Evolutionary conservation across 495 filamentous ascomycete species (phyloP), one percentile per base, ranked within the genome.

Genomic region (Penicillium arizonense): DNA sequence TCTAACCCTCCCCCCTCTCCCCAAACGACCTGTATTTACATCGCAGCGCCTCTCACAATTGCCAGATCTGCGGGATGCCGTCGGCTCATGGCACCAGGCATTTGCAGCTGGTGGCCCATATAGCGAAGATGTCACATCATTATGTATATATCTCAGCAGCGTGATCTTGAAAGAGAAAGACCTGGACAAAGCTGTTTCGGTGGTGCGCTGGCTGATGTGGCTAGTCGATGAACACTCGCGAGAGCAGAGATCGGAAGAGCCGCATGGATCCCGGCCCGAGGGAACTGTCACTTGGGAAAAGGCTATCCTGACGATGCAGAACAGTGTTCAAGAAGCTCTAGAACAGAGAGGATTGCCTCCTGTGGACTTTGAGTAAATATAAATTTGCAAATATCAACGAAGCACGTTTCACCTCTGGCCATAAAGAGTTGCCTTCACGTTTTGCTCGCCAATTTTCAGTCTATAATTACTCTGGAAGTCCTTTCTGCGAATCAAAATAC

Each of bases 111-210:
- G 88, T 7, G 88, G 87, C 0, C 91, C 91, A 38, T 90, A 91
- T 61, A 62, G 56, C 0, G 85, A 87, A 50, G 91, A 97, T 67
- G 86, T 90, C n/a, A 77, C 77, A 13, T 81, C 87, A 8, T 70
- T 96, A 35, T 81, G 72, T 37, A 74, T 64, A 54, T 96, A 95
- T 69, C 59, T 96, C 28, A 73, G 61, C 7, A 76, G 77, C 30
- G 89, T 96, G 6, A 79, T 93, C 0, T 32, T 65, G 3, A 85
- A 90, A 24, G 91, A 96, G 68, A 73, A 77, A 52, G 82, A 96
- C 64, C 74, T 96, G 70, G 82, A 79, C 14, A 94, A 94, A 67
- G 88, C 82, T 4, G 77, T 83, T 0, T 80, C 78, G 5, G 69
- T 91, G 5, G 76, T 86, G 1, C 79, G 72, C 54, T 96, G 90